phyloP scores from a whole-genome alignment of 176 grass and related monocot species.

The Oryza meridionalis region DNA sequence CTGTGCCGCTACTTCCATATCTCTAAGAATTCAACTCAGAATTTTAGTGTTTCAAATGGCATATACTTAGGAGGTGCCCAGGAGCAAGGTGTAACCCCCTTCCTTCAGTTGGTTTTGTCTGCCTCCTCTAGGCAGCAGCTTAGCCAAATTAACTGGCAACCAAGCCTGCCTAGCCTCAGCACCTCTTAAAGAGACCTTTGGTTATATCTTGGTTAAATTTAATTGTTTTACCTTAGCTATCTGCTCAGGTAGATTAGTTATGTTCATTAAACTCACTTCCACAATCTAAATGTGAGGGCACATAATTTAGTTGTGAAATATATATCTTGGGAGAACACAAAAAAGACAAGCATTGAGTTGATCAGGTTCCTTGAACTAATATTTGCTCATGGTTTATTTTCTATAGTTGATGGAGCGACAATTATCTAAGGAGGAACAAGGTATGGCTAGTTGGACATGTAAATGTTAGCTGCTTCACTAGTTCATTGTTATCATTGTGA shows the following conservation, averaged over 20 bases:
- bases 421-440: conserved; percentile 87
- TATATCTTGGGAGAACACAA: conserved; percentile 4
- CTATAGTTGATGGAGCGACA: conserved; percentile 80
- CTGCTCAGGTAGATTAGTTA: not conserved
- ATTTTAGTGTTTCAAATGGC: not conserved
- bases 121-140: not conserved
- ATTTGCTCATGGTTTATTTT: conserved; percentile 37
- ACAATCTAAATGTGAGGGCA: conserved; percentile 10
- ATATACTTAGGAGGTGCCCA: not conserved
- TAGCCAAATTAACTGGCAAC: not conserved
- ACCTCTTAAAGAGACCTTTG: not conserved
- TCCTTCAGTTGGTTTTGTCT: not conserved
- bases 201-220: not conserved
- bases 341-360: conserved; percentile 13
- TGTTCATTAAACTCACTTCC: conserved; percentile 13
- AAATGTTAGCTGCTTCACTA: conserved; percentile 23
- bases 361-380: conserved; percentile 36
- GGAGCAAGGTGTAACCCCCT: not conserved
- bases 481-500: conserved; percentile 21
- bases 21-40: not conserved
- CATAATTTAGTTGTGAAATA: not conserved
- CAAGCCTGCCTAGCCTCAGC: not conserved
- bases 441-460: conserved; percentile 47
- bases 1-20: conserved; percentile 8
- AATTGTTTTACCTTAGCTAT: not conserved